Evolutionary conservation across 176 grass and related monocot species (phyloP).

Genomic region (Cocos nucifera): DNA sequence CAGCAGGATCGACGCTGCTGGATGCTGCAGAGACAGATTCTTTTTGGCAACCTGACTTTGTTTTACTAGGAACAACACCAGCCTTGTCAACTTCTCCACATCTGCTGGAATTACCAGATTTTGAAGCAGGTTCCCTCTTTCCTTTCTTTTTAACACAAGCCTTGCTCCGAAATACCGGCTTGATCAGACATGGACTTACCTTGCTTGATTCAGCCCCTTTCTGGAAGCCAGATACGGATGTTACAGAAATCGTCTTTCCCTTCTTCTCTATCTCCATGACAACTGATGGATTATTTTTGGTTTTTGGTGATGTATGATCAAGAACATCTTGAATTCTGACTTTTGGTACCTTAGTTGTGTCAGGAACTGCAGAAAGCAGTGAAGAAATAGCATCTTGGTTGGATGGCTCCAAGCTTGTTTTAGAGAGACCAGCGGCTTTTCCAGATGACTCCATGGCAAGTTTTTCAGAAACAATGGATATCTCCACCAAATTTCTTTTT

Average conservation of each 20-base stretch:
- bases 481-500: conserved; percentile 37
- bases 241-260: conserved; percentile 47
- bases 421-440: conserved; percentile 22
- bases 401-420: conserved; percentile 24
- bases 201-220: too few species aligned
- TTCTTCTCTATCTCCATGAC: conserved; percentile 37
- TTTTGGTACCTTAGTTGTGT: conserved; percentile 39
- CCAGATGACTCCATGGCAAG: conserved; percentile 13
- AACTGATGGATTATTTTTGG: conserved; percentile 21
- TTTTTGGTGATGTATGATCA: conserved; percentile 32
- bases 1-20: conserved; percentile 28
- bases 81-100: conserved; percentile 10
- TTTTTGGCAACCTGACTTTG: conserved; percentile 26
- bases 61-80: conserved; percentile 17
- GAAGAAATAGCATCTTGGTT: conserved; percentile 39
- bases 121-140: too few species aligned
- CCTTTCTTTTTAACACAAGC: too few species aligned
- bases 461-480: conserved; percentile 47
- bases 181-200: too few species aligned
- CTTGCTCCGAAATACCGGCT: too few species aligned
- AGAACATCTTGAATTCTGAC: conserved; percentile 97
- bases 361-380: conserved; percentile 35
- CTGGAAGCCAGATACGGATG: conserved; percentile 19
- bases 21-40: conserved; percentile 37
- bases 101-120: too few species aligned